These are phyloP conservation scores for Collybia sordida DNA, from an alignment of 768 basidiomycete species.

Conservation along the genomic window DNA sequence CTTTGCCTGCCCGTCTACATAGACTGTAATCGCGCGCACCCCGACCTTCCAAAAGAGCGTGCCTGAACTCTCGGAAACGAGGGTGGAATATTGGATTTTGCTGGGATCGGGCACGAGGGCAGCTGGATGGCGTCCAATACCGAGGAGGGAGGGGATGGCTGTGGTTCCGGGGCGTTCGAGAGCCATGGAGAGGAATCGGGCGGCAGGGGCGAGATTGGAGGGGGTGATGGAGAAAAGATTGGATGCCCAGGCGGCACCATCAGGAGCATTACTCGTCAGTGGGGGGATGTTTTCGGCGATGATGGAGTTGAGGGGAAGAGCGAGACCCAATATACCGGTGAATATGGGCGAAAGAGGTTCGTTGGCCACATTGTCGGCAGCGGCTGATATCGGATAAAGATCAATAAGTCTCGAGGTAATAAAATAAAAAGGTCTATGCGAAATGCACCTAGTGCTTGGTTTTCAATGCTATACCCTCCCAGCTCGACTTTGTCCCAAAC, in stretches of 20 bases:
- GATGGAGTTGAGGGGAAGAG: constrained; percentile 69
- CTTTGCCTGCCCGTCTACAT: constrained; percentile 41
- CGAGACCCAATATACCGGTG: constrained; percentile 72
- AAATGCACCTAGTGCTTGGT: constrained; percentile 68
- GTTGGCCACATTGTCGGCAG: constrained; percentile 48
- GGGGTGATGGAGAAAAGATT: constrained; percentile 75
- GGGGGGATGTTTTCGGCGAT: constrained; percentile 56
- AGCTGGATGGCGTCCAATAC: constrained; percentile 68
- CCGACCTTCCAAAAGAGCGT: constrained; percentile 62
- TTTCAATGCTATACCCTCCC: constrained; percentile 61
- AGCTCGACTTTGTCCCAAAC: constrained; percentile 67
- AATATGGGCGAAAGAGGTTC: constrained; percentile 62
- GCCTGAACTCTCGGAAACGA: constrained; percentile 41
- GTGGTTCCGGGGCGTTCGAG: constrained; percentile 67
- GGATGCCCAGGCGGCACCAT: constrained; percentile 67
- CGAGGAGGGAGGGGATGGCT: constrained; percentile 56
- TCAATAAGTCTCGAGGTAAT: background rate
- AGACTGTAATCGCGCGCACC: constrained; percentile 61
- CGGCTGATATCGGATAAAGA: constrained; percentile 39
- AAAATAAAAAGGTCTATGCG: too few species aligned
- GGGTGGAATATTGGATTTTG: constrained; percentile 45
- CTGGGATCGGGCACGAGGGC: constrained; percentile 52
- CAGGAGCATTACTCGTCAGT: constrained; percentile 45
- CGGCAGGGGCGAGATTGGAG: constrained; percentile 44
- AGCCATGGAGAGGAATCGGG: constrained; percentile 66